Evolutionary conservation across 1,139 yeast genomes (phyloP).

Genomic region (Pichia sp.): DNA sequence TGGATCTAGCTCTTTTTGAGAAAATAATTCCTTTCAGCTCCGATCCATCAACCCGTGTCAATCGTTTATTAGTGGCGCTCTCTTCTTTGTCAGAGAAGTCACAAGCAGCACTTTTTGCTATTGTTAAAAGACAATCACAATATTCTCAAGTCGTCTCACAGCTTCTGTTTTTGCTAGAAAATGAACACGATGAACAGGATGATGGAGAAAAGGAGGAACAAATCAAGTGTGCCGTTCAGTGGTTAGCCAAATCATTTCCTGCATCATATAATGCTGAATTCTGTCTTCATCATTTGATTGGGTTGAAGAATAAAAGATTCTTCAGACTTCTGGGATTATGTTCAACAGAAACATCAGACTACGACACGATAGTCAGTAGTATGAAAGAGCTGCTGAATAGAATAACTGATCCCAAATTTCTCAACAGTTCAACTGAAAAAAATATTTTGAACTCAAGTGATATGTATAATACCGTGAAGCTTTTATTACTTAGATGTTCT

Average conservation of each 20-base stretch:
- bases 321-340: slow-evolving; percentile 54
- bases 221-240: slow-evolving; percentile 54
- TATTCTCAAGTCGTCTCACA: slow-evolving; percentile 42
- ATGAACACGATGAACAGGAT: slow-evolving; percentile 31
- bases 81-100: slow-evolving; percentile 54
- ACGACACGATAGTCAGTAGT: slow-evolving; percentile 54
- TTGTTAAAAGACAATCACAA: slow-evolving; percentile 64
- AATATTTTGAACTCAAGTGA: slow-evolving; percentile 42
- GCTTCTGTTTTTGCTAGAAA: slow-evolving; percentile 40
- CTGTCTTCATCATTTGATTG: slow-evolving; percentile 49
- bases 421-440: slow-evolving; percentile 26
- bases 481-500: slow-evolving; percentile 60
- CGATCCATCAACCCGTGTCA: slow-evolving; percentile 42
- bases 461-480: slow-evolving; percentile 48
- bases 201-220: slow-evolving; percentile 35
- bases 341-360: slow-evolving; percentile 57
- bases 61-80: slow-evolving; percentile 49
- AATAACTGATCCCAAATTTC: slow-evolving; percentile 46
- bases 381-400: slow-evolving; percentile 58
- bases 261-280: slow-evolving; percentile 41
- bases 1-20: slow-evolving; percentile 61
- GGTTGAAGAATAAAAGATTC: slow-evolving; percentile 54
- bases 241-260: slow-evolving; percentile 62
- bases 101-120: slow-evolving; percentile 61
- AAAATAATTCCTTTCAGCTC: slow-evolving; percentile 54